phyloP scores from a whole-genome alignment of 1,284 basidiomycete genomes.

The Austroboletus novae-zelandiae region DNA sequence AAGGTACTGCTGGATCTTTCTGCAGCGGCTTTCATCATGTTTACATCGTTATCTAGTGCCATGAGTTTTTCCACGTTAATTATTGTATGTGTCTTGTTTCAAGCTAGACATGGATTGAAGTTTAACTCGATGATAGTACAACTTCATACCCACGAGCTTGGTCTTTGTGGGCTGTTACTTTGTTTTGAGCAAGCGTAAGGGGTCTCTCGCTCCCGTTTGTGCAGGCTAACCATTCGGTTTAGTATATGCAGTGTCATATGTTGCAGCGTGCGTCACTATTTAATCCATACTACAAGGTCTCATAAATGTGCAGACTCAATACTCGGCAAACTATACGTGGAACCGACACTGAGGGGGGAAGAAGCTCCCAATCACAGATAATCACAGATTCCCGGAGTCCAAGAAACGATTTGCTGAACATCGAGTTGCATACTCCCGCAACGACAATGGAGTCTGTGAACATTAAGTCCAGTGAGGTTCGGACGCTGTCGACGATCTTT shows the following conservation, averaged over 20 bases:
- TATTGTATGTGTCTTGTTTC: conserved; percentile 39
- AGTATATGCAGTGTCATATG: conserved; percentile 69
- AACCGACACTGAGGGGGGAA: conserved; percentile 40
- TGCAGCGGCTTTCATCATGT: not conserved
- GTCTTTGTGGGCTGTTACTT: conserved; percentile 61
- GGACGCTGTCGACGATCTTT: not conserved
- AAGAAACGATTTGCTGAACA: not conserved
- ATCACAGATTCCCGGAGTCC: not conserved
- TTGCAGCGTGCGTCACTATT: conserved; percentile 52
- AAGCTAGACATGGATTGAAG: not conserved
- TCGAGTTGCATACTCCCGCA: conserved; percentile 6
- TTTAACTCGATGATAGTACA: conserved; percentile 42
- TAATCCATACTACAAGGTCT: conserved; percentile 1
- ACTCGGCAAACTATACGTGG: conserved; percentile 47
- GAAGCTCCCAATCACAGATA: conserved; percentile 16
- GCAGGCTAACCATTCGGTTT: conserved; percentile 2
- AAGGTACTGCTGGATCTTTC: conserved; percentile 37
- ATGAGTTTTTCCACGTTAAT: conserved; percentile 57
- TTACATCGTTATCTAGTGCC: conserved; percentile 38
- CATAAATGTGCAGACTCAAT: conserved; percentile 40
- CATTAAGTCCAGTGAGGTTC: conserved; percentile 7
- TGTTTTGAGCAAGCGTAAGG: conserved; percentile 61
- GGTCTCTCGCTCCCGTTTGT: not conserved
- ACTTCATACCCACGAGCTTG: conserved; percentile 52
- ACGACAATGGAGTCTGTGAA: not conserved